Evolutionary conservation across 2,329 filamentous ascomycete genomes (phyloP).

Genomic region (Apiospora kogelbergensis): DNA sequence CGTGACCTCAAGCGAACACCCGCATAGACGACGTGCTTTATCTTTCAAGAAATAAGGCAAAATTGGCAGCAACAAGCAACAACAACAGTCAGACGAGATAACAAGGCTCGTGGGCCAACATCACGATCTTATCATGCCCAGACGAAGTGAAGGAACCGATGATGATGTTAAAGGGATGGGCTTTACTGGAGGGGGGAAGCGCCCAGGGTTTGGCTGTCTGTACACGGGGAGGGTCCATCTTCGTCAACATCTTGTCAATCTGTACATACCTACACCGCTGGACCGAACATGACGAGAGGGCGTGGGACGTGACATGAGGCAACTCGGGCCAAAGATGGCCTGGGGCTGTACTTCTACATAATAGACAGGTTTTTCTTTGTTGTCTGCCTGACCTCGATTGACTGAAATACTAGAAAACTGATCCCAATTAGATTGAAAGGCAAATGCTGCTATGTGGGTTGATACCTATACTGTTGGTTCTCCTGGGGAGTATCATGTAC

Average conservation of each 20-base stretch:
- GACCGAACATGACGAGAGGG: not conserved
- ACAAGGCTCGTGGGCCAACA: not conserved
- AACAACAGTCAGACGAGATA: not conserved
- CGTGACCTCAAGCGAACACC: conserved; percentile 56
- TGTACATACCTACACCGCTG: conserved; percentile 5
- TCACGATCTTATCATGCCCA: not conserved
- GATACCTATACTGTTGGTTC: too few relatives aligned
- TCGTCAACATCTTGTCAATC: not conserved
- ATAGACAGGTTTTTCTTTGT: conserved; percentile 11
- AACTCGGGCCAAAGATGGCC: not conserved
- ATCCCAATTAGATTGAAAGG: not conserved
- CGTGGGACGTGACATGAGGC: not conserved
- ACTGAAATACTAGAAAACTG: not conserved
- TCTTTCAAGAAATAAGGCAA: not conserved
- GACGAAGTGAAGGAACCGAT: not conserved
- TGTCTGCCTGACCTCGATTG: not conserved
- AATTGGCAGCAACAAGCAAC: not conserved
- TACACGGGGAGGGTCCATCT: not conserved
- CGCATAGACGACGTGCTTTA: conserved; percentile 22
- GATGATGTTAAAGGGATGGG: not conserved
- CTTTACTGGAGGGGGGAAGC: not conserved
- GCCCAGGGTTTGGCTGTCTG: not conserved
- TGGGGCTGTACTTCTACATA: conserved; percentile 8
- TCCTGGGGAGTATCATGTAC: too few relatives aligned
- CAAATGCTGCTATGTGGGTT: too few relatives aligned